phyloP scores from a whole-genome alignment of 257 asterid species.

The Solanum lycopersicoides region DNA sequence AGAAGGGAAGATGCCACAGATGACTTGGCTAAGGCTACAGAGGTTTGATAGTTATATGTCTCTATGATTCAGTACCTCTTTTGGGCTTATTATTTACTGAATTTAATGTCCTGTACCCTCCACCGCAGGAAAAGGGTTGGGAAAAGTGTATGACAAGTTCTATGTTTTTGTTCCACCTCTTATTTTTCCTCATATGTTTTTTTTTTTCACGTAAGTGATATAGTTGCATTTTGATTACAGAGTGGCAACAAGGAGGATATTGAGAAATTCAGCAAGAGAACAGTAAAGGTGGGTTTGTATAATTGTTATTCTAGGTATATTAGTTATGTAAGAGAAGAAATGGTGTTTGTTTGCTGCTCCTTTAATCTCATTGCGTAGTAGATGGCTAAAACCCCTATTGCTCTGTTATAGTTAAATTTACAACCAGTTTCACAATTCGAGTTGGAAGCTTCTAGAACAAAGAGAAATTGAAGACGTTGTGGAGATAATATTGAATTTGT shows the following conservation, averaged over 20 bases:
- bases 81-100: not conserved
- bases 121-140: not conserved
- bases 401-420: not conserved
- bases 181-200: not conserved
- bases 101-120: not conserved
- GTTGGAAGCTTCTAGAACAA: not conserved
- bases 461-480: not conserved
- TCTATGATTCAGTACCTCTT: not conserved
- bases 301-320: not conserved
- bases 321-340: not conserved
- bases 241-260: slow-evolving; percentile 78
- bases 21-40: slow-evolving; percentile 62
- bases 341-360: not conserved
- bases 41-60: slow-evolving; percentile 36
- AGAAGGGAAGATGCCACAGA: slow-evolving; percentile 90
- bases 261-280: slow-evolving; percentile 94
- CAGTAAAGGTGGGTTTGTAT: slow-evolving; percentile 67
- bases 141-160: not conserved
- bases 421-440: not conserved
- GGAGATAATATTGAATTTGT: not conserved
- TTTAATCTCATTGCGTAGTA: not conserved
- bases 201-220: not conserved
- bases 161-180: not conserved
- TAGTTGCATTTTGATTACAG: slow-evolving; percentile 27
- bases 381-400: not conserved